These are phyloP conservation scores for Poa pratensis DNA, from an alignment of 176 grass and related monocot species.

Conservation along the genomic window DNA sequence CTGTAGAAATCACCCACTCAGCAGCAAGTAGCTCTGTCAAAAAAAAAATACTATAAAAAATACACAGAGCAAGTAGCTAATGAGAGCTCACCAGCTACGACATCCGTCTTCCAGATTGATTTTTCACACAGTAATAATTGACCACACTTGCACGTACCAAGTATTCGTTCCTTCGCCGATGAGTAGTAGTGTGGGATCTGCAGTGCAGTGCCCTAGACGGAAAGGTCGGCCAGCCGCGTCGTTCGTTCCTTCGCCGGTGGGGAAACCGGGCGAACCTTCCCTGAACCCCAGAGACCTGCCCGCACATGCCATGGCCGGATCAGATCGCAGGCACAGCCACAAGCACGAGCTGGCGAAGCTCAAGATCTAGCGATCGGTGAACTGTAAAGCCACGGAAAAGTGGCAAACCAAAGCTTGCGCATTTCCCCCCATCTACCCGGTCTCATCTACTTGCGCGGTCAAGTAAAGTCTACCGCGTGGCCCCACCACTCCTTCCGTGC, in stretches of 20 bases:
- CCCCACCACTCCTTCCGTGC: neutral
- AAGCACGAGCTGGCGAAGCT: no score
- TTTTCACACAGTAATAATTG: no score
- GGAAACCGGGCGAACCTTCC: slow-evolving; percentile 38
- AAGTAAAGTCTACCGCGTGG: slow-evolving; percentile 22
- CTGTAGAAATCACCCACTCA: no score
- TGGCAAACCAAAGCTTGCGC: slow-evolving; percentile 1
- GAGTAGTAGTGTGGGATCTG: no score
- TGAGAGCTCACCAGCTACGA: no score
- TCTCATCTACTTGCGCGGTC: slow-evolving; percentile 26
- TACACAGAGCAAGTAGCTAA: no score
- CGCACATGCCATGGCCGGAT: slow-evolving; percentile 46
- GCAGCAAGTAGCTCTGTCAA: no score
- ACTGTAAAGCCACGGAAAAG: slow-evolving; percentile 39
- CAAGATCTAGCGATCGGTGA: slow-evolving; percentile 6
- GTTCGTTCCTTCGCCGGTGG: slow-evolving; percentile 23
- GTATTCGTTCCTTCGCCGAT: no score
- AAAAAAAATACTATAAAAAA: no score
- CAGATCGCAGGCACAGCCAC: neutral
- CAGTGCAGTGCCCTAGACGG: slow-evolving; percentile 16
- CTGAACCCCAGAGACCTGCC: slow-evolving; percentile 14
- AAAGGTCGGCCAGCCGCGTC: neutral
- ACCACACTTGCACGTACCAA: no score
- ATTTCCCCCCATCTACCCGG: neutral
- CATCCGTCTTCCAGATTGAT: no score